Base-by-base conservation (phyloP, 352 stramenopile genomes). In the Phytophthora nicotianae region DNA sequence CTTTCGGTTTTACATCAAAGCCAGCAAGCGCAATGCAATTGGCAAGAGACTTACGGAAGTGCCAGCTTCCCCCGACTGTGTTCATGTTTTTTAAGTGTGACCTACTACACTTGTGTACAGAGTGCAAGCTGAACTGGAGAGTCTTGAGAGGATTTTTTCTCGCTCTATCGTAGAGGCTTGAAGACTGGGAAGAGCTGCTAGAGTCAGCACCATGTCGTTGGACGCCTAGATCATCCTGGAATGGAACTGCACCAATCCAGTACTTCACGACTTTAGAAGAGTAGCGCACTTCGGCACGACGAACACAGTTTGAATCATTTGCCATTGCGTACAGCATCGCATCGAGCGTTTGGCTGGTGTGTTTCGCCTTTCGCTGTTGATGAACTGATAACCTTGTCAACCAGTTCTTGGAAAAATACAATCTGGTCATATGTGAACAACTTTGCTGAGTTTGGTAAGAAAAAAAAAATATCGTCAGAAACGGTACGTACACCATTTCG, bases 61-160 rank as follows among this genome's bases (percentile, higher is more conserved):
- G 24, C 24, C 24, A 29, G 24, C n/a, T n/a, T n/a, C n/a, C n/a
- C n/a, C n/a, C n/a, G n/a, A n/a, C n/a, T n/a, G n/a, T n/a, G n/a
- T n/a, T 7, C 7, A 8, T 7, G 4, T 7, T 7, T 7, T 29
- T 29, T 7, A 29, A 29, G 24, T 29, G 24, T 29, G 2, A 4
- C 24, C 24, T 29, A 29, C 24, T 29, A 29, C 24, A 29, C n/a
- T n/a, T n/a, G n/a, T n/a, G n/a, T n/a, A 49, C 29, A 71, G 66
- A 29, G 58, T 48, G 42, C 63, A 60, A 56, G 50, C 54, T 5
- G 43, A 70, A 38, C 46, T 76, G 8, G 58, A 76, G 26, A 73
- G 32, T 47, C 11, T 76, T n/a, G n/a, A n/a, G n/a, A n/a, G n/a
- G n/a, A n/a, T n/a, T n/a, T n/a, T n/a, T n/a, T n/a, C n/a, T n/a